Base-by-base conservation (phyloP, 805 yeast species). In the Ogataea pignaliae region DNA sequence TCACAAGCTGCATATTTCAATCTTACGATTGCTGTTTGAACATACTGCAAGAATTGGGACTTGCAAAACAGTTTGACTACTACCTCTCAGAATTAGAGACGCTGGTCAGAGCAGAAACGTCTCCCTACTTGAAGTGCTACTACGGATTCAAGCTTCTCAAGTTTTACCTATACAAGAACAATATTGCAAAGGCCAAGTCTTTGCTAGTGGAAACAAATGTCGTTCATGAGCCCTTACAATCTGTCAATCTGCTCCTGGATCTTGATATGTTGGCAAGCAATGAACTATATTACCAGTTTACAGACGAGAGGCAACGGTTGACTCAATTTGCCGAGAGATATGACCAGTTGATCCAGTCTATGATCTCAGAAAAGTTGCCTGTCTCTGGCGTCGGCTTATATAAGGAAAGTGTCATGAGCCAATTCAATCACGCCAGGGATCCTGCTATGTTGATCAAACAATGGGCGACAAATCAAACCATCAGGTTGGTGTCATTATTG, bases 41-140 rank as follows among this genome's bases (percentile, higher is more conserved):
- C 3, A 53, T 67, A 0, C 67, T 71, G 42, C 61, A 69, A 13
- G 73, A 70, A 32, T 55, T 78, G 33, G 89, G 90, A 0, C 55
- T 81, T 3, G 64, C 80, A 0, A 78, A 77, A 48, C 88, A 84
- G 43, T 71, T 81, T 38, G 71, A 73, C 2, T 79, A 70, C 55
- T 83, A 73, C 59, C 50, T 72, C 3, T 65, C 66, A 6, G 90
- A 85, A 51, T 65, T 77, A 32, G 60, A 63, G 6, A 67, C 64
- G 31, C 55, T 78, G 11, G 55, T 72, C 14, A 53, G 62, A 1
- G 49, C 52, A 8, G 61, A 57, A 13, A 52, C 56, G 4, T 66
- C 71, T 0, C 34, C 63, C 8, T 42, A 50, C 29, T 44, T 61
- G n/a, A 51, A 46, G 39, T 53, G 56, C 41, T 41, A 45, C 10